phyloP scores from a whole-genome alignment of 2,329 filamentous ascomycete species.

The Aspergillus fischeri region DNA sequence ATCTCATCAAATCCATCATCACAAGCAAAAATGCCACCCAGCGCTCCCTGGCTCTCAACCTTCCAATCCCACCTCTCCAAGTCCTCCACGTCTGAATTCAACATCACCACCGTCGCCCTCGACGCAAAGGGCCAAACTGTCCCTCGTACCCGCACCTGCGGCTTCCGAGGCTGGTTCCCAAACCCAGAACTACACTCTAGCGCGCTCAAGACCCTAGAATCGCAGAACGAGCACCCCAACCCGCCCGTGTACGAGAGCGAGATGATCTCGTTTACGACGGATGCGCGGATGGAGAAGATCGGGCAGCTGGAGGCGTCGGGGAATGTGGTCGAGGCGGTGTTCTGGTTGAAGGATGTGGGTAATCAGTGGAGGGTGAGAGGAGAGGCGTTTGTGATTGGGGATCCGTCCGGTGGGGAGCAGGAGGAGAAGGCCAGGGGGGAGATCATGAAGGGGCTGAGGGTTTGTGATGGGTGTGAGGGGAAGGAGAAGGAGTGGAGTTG shows the following conservation, averaged over 20 bases:
- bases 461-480: conserved; percentile 23
- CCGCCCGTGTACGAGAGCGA: conserved; percentile 69
- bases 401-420: conserved; percentile 59
- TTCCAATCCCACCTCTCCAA: conserved; percentile 22
- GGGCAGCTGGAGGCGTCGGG: conserved; percentile 65
- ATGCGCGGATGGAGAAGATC: conserved; percentile 81
- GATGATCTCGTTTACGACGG: conserved; percentile 78
- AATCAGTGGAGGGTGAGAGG: conserved; percentile 86
- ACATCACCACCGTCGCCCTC: conserved; percentile 22
- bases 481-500: conserved; percentile 63
- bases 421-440: conserved; percentile 45
- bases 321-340: conserved; percentile 73
- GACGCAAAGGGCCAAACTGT: conserved; percentile 16
- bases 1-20: too few species aligned
- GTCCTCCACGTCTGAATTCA: conserved; percentile 23
- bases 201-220: conserved; percentile 63
- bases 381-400: conserved; percentile 68
- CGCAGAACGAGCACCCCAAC: conserved; percentile 48
- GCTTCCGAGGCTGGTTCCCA: conserved; percentile 82
- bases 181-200: conserved; percentile 62
- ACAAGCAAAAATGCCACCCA: background rate
- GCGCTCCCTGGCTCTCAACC: conserved; percentile 28
- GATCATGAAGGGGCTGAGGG: conserved; percentile 58
- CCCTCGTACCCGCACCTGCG: conserved; percentile 57
- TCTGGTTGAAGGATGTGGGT: conserved; percentile 67